phyloP scores from a whole-genome alignment of 192 early-diverging fungal genomes.

The Coemansia sp. region DNA sequence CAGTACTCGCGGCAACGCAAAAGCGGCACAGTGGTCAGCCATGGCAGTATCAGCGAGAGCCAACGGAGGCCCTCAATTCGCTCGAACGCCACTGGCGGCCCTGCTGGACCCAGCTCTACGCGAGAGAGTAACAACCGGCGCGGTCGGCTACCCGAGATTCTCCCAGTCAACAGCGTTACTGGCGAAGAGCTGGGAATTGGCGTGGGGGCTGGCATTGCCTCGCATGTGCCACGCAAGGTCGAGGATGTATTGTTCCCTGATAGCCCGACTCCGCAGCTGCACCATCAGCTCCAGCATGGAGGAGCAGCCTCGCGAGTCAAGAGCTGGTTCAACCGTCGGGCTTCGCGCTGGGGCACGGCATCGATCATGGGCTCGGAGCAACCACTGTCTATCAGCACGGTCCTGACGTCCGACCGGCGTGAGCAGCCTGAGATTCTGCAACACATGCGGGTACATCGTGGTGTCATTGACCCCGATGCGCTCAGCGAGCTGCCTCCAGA shows the following conservation, averaged over 20 bases:
- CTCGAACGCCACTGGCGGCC: slow-evolving; percentile 4
- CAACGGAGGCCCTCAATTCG: slow-evolving; percentile 19
- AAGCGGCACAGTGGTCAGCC: slow-evolving; percentile 7
- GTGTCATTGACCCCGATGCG: slow-evolving; percentile 69
- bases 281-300: slow-evolving; percentile 27
- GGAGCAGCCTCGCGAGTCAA: slow-evolving; percentile 67
- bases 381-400: slow-evolving; percentile 37
- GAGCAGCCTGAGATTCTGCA: slow-evolving; percentile 51
- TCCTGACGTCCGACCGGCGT: slow-evolving; percentile 30
- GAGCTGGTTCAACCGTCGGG: slow-evolving; percentile 70
- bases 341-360: slow-evolving; percentile 42
- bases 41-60: slow-evolving; percentile 36
- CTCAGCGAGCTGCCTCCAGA: slow-evolving; percentile 64
- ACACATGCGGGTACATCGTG: slow-evolving; percentile 70
- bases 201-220: slow-evolving; percentile 48
- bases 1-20: slow-evolving; percentile 11
- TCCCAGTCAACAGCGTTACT: slow-evolving; percentile 44
- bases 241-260: slow-evolving; percentile 48
- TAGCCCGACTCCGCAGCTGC: slow-evolving; percentile 36
- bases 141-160: slow-evolving; percentile 41
- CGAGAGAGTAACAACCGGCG: slow-evolving; percentile 26
- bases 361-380: slow-evolving; percentile 23
- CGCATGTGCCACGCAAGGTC: slow-evolving; percentile 34
- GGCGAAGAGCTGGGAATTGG: slow-evolving; percentile 55
- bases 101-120: not conserved